Conservation (phyloP, 345 rosid genomes). For the Syzygium grande region DNA sequence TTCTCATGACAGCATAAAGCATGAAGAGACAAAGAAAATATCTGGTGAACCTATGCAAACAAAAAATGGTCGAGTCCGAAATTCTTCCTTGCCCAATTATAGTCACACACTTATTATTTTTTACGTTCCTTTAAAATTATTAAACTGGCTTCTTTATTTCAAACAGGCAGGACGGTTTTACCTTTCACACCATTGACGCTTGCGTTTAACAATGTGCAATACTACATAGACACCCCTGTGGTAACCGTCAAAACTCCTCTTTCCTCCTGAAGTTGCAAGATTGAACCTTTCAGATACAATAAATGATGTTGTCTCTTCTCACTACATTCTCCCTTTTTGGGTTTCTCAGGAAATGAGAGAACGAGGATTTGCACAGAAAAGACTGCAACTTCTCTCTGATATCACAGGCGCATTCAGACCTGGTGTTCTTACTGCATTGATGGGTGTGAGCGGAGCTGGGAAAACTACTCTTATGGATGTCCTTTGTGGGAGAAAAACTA, state of each 20-base stretch:
- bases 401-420: slow-evolving; percentile 67
- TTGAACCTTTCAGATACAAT: not conserved
- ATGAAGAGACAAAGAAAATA: not conserved
- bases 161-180: slow-evolving; percentile 50
- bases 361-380: slow-evolving; percentile 33
- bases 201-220: slow-evolving; percentile 51
- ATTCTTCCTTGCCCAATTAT: not conserved
- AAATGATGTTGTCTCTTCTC: not conserved
- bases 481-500: slow-evolving; percentile 64
- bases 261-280: not conserved
- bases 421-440: slow-evolving; percentile 69
- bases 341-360: slow-evolving; percentile 46
- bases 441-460: slow-evolving; percentile 91
- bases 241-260: slow-evolving; percentile 18
- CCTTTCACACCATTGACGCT: slow-evolving; percentile 55
- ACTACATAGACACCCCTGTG: slow-evolving; percentile 51
- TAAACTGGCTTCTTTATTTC: not conserved
- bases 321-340: not conserved
- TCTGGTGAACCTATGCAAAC: not conserved
- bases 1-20: slow-evolving; percentile 4
- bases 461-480: not conserved
- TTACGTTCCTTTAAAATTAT: not conserved
- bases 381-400: slow-evolving; percentile 49
- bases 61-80: slow-evolving; percentile 9
- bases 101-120: not conserved